These are phyloP conservation scores for Naematelia encephala DNA, from an alignment of 768 basidiomycete species.

Conservation along the genomic window DNA sequence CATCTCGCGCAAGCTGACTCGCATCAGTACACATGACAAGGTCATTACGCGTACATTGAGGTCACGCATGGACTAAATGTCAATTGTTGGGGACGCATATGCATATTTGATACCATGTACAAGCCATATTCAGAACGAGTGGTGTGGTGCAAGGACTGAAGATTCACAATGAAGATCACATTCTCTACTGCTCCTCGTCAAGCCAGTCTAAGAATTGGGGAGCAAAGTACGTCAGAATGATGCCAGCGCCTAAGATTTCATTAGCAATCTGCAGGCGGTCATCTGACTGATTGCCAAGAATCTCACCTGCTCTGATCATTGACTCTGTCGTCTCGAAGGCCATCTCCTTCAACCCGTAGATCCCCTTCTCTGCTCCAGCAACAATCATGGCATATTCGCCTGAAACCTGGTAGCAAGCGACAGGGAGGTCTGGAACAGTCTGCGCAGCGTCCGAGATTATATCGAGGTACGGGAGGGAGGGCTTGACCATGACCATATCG, in stretches of 20 bases:
- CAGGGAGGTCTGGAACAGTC: constrained; percentile 77
- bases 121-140: background rate
- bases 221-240: constrained; percentile 93
- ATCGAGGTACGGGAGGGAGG: constrained; percentile 91
- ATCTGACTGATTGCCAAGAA: background rate
- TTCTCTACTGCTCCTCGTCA: constrained; percentile 31
- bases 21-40: constrained; percentile 55
- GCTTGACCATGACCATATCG: constrained; percentile 99
- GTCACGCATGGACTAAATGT: constrained; percentile 90
- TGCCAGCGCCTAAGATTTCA: constrained; percentile 81
- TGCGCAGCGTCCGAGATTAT: constrained; percentile 83
- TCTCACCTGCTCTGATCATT: constrained; percentile 84
- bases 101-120: constrained; percentile 1
- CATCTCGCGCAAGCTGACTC: background rate
- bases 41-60: constrained; percentile 80
- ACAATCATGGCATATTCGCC: constrained; percentile 98
- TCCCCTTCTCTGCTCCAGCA: constrained; percentile 86
- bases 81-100: constrained; percentile 2
- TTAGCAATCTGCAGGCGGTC: no score
- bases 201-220: constrained; percentile 80
- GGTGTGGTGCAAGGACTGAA: background rate
- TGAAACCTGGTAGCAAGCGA: constrained; percentile 92
- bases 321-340: constrained; percentile 89
- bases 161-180: background rate
- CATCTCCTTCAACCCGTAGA: constrained; percentile 89